Conservation (phyloP, 345 rosid genomes). For the Brassica rapa region DNA sequence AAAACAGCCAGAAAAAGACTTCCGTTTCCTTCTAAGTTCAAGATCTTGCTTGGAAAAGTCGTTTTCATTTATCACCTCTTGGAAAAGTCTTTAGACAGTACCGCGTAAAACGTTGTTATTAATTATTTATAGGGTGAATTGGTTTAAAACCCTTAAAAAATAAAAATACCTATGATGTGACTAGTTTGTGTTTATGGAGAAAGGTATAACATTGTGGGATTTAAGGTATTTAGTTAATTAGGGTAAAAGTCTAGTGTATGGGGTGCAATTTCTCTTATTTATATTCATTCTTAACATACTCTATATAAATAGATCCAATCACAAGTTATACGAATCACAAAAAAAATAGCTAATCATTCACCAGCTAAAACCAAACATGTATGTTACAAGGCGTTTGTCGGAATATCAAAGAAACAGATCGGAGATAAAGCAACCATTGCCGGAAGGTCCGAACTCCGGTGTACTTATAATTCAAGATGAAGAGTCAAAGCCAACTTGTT, state of each 20-base stretch:
- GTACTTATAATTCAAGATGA: slow-evolving; percentile 57
- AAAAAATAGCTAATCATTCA: neutral
- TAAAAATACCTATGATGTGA: too few species aligned
- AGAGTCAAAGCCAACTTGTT: slow-evolving; percentile 52
- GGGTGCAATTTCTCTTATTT: neutral
- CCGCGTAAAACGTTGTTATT: neutral
- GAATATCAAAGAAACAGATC: slow-evolving; percentile 44
- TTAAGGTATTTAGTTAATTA: too few species aligned
- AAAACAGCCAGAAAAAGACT: neutral
- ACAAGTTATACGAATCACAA: neutral
- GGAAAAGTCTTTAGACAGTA: slow-evolving; percentile 18
- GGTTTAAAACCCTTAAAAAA: too few species aligned
- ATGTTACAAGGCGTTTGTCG: slow-evolving; percentile 45
- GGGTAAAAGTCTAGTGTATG: too few species aligned
- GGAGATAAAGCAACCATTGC: slow-evolving; percentile 32
- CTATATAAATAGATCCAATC: slow-evolving; percentile 1
- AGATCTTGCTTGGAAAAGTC: slow-evolving; percentile 22
- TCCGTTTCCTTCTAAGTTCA: neutral
- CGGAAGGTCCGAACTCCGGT: slow-evolving; percentile 62
- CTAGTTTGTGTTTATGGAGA: too few species aligned
- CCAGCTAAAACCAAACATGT: slow-evolving; percentile 23
- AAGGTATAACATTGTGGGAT: too few species aligned
- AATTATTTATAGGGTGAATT: too few species aligned
- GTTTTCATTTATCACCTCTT: neutral
- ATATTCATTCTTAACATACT: neutral